Conservation (phyloP, 176 grass and related monocot species). For the Cenchrus americanus region DNA sequence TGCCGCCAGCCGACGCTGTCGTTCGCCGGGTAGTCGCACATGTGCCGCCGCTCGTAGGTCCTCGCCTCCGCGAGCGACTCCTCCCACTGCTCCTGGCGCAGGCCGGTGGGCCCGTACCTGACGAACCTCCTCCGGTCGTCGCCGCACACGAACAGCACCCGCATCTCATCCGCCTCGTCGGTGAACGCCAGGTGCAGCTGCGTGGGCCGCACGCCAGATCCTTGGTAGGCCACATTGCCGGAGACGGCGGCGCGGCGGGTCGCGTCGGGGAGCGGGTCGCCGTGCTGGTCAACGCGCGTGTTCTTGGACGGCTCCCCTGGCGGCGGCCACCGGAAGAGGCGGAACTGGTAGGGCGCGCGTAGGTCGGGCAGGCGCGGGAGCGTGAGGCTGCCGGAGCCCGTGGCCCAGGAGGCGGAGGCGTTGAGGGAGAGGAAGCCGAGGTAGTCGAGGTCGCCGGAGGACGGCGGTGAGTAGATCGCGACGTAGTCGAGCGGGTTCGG, state of each 20-base stretch:
- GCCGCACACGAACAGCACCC: constrained; percentile 77
- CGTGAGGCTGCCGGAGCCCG: constrained; percentile 59
- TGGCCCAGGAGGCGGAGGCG: constrained; percentile 59
- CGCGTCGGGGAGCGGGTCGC: constrained; percentile 68
- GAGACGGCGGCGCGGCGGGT: constrained; percentile 69
- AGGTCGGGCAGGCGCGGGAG: constrained; percentile 71
- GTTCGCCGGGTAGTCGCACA: constrained; percentile 86
- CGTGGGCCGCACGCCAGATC: constrained; percentile 30
- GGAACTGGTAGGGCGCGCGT: constrained; percentile 77
- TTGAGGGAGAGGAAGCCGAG: constrained; percentile 95
- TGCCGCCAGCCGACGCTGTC: constrained; percentile 77
- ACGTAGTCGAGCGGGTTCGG: constrained; percentile 83
- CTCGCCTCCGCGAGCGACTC: constrained; percentile 57
- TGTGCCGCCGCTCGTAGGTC: constrained; percentile 83
- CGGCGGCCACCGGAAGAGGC: constrained; percentile 85
- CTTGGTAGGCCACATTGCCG: constrained; percentile 42
- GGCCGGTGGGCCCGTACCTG: constrained; percentile 52
- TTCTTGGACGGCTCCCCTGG: constrained; percentile 57
- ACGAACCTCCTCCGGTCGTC: constrained; percentile 64
- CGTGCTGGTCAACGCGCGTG: constrained; percentile 74
- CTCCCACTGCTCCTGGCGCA: constrained; percentile 35
- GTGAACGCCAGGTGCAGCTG: constrained; percentile 94
- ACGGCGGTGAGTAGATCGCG: constrained; percentile 84
- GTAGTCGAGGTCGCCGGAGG: constrained; percentile 66
- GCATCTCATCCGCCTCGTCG: constrained; percentile 78